Conservation (phyloP, 768 basidiomycete genomes). For the Trichaptum fuscoviolaceum region DNA sequence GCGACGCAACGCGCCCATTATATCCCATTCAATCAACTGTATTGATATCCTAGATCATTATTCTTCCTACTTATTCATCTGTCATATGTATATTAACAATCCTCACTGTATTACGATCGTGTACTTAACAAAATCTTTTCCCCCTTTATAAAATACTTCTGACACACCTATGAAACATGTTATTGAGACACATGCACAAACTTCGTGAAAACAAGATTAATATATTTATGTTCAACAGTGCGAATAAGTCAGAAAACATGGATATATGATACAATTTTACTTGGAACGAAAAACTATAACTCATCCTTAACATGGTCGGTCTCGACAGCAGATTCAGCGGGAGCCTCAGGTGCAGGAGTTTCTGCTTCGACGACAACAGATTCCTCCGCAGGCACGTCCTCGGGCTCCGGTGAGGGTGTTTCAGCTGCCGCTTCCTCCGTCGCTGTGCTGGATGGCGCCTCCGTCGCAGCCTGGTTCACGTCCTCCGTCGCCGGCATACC, state of each 20-base stretch:
- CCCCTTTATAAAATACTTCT: not conserved
- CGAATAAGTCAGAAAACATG: not conserved
- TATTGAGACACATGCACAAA: not conserved
- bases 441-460: not conserved
- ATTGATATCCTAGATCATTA: not conserved
- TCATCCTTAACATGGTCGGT: constrained; percentile 2
- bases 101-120: no score
- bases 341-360: not conserved
- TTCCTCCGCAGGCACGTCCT: not conserved
- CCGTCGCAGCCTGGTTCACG: not conserved
- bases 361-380: not conserved
- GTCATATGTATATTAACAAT: no score
- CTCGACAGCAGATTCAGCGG: not conserved
- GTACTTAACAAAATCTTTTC: no score
- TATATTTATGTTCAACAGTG: not conserved
- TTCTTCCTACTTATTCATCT: not conserved
- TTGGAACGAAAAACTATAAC: not conserved
- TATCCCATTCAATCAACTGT: not conserved
- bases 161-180: not conserved
- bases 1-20: not conserved
- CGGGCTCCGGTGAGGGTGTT: not conserved
- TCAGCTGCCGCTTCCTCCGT: not conserved
- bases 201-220: not conserved
- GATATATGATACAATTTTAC: not conserved
- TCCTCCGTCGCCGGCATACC: constrained; percentile 1